Conservation (phyloP, 768 basidiomycete species). For the Strobilomyces confusus region DNA sequence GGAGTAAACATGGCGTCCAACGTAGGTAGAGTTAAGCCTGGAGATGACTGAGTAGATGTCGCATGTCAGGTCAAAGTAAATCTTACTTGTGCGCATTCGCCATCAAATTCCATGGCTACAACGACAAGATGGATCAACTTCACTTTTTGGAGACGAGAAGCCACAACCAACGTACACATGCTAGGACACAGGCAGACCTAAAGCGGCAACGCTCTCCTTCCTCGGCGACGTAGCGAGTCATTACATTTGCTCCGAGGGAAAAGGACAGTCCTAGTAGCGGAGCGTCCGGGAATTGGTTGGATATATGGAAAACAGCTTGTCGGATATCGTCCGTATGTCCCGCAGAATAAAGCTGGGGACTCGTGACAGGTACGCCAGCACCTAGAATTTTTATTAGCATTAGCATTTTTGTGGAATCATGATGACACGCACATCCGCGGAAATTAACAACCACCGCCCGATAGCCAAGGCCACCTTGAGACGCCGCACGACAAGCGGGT, state of each 20-base stretch:
- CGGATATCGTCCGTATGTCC: conserved; percentile 89
- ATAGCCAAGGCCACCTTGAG: conserved; percentile 85
- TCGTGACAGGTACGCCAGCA: conserved; percentile 81
- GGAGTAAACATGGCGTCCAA: conserved; percentile 66
- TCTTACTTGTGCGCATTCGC: conserved; percentile 35
- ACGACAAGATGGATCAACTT: conserved; percentile 10
- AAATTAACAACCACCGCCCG: conserved; percentile 90
- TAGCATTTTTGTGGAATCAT: conserved; percentile 3
- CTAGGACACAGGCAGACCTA: conserved; percentile 62
- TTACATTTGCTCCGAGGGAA: conserved; percentile 89
- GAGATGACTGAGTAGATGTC: conserved; percentile 4
- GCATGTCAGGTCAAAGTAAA: conserved; percentile 10
- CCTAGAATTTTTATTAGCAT: conserved; percentile 42
- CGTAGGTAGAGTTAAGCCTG: conserved; percentile 54
- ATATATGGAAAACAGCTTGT: conserved; percentile 73
- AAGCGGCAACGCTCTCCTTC: conserved; percentile 65
- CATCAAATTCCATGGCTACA: conserved; percentile 48
- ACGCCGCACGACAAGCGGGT: conserved; percentile 63
- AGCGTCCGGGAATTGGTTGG: conserved; percentile 68
- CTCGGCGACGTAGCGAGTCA: conserved; percentile 87
- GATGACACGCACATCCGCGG: conserved; percentile 69
- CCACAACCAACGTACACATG: conserved; percentile 58
- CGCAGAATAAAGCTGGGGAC: conserved; percentile 80
- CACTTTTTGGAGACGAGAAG: conserved; percentile 7
- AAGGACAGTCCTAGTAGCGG: conserved; percentile 87